Conservation (phyloP, 2,329 filamentous ascomycete genomes). For the Pyricularia sp. region DNA sequence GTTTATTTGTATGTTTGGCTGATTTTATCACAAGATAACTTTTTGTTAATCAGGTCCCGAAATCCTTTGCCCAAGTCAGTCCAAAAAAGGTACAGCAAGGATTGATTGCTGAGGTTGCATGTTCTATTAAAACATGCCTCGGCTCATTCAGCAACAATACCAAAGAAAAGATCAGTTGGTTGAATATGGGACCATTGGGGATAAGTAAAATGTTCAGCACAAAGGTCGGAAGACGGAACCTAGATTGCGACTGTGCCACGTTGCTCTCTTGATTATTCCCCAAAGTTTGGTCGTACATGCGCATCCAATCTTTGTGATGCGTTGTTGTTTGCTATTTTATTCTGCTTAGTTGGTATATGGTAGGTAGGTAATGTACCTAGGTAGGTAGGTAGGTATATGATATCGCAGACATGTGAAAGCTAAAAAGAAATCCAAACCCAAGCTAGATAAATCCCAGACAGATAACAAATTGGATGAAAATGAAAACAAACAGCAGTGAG, state of each 20-base stretch:
- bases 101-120: not conserved
- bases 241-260: not conserved
- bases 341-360: not conserved
- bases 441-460: not conserved
- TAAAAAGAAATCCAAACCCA: not conserved
- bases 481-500: not conserved
- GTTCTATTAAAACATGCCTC: not conserved
- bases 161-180: not conserved
- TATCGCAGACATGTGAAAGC: not conserved
- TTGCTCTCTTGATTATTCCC: not conserved
- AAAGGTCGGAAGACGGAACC: not conserved
- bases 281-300: not conserved
- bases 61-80: not conserved
- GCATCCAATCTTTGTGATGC: not conserved
- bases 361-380: too few relatives aligned
- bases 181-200: not conserved
- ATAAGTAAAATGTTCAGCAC: not conserved
- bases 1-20: not conserved
- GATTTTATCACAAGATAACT: not conserved
- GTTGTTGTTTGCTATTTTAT: not conserved
- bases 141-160: not conserved
- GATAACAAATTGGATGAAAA: not conserved
- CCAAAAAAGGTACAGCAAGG: not conserved
- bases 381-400: not conserved
- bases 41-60: not conserved